Evolutionary conservation across 306 rosid genomes (phyloP).

Genomic region (Benincasa hispida): DNA sequence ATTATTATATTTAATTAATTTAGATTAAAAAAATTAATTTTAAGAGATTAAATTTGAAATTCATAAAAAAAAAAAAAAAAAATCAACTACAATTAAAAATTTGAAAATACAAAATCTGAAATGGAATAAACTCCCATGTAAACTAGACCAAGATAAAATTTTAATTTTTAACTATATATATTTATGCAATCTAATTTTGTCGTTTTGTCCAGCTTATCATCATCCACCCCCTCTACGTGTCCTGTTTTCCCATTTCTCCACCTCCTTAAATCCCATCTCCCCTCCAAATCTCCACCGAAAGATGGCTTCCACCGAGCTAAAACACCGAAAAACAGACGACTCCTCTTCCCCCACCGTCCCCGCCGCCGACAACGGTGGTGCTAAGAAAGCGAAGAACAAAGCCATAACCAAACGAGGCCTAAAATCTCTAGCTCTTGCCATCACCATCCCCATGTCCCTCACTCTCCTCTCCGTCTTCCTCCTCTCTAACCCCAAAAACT

Average conservation of each 20-base stretch:
- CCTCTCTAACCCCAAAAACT: not conserved
- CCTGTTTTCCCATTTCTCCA: slow-evolving; percentile 9
- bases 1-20: too few species aligned
- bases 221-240: slow-evolving; percentile 27
- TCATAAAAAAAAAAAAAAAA: too few species aligned
- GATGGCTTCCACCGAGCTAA: not conserved
- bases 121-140: too few species aligned
- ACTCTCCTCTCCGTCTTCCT: slow-evolving; percentile 24
- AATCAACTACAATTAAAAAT: too few species aligned
- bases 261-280: slow-evolving; percentile 3
- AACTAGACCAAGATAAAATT: too few species aligned
- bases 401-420: slow-evolving; percentile 71
- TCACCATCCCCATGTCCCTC: slow-evolving; percentile 39
- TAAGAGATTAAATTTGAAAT: too few species aligned
- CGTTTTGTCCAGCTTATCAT: not conserved
- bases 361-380: not conserved
- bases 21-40: too few species aligned
- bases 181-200: not conserved
- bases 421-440: slow-evolving; percentile 34
- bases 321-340: not conserved
- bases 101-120: too few species aligned
- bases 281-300: not conserved
- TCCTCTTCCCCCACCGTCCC: not conserved
- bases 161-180: too few species aligned
- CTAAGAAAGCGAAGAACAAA: not conserved